phyloP scores from a whole-genome alignment of 331 rosid genomes.

The Erythrophleum ivorense region DNA sequence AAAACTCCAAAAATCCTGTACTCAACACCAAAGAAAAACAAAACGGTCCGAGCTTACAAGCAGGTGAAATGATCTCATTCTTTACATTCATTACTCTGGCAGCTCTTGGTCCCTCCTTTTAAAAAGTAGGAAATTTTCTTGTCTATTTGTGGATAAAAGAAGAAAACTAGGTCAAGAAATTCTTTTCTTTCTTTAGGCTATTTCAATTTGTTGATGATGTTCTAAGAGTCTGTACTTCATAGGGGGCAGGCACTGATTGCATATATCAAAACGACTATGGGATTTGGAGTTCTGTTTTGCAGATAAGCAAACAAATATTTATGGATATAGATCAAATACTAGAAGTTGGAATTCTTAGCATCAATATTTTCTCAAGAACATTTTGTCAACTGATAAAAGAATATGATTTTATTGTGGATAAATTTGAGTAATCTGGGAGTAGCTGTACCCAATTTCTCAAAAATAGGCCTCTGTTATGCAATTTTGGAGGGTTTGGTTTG shows the following conservation, averaged over 20 bases:
- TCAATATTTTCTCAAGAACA: not conserved
- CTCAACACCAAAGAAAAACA: constrained; percentile 72
- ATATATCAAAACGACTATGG: not conserved
- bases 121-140: no score
- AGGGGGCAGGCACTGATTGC: constrained; percentile 21
- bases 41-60: constrained; percentile 65
- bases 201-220: constrained; percentile 25
- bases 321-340: not conserved
- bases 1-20: constrained; percentile 66
- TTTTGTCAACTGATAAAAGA: constrained; percentile 12
- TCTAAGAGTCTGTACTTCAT: constrained; percentile 29
- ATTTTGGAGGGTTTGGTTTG: not conserved
- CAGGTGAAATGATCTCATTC: constrained; percentile 61
- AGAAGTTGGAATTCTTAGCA: not conserved
- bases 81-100: constrained; percentile 20
- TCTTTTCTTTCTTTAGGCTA: constrained; percentile 3
- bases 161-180: not conserved
- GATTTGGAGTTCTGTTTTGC: not conserved
- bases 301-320: constrained; percentile 11
- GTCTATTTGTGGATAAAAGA: no score
- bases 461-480: not conserved
- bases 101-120: not conserved
- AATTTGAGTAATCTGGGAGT: not conserved
- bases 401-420: constrained; percentile 2
- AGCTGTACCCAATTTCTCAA: constrained; percentile 22